Conservation (phyloP, 2,329 filamentous ascomycete species). For the Hypoxylon rubiginosum region DNA sequence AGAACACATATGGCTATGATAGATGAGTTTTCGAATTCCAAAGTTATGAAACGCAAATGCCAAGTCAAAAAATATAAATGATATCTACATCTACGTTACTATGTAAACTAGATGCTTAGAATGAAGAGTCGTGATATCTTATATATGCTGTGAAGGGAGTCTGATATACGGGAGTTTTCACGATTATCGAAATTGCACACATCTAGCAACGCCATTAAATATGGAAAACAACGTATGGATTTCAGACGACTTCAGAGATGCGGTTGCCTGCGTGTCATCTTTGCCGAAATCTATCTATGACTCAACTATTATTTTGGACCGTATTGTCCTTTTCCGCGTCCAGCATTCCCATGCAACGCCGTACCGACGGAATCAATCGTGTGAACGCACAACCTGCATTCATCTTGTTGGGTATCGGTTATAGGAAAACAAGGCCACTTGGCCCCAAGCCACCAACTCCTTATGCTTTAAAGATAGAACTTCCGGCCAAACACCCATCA, state of each 20-base stretch:
- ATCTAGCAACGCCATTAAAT: background rate
- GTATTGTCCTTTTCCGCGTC: conserved; percentile 15
- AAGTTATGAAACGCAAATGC: too few relatives aligned
- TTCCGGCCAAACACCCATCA: conserved; percentile 23
- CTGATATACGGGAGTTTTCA: background rate
- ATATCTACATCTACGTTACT: background rate
- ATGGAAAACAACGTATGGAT: conserved; percentile 13
- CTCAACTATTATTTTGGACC: conserved; percentile 20
- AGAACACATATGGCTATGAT: background rate
- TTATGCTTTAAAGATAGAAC: conserved; percentile 24
- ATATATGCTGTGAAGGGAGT: background rate
- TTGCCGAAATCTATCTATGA: conserved; percentile 26
- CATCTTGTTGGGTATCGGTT: conserved; percentile 45
- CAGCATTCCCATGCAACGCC: conserved; percentile 17
- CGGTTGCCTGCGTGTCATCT: conserved; percentile 10
- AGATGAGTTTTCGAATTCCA: background rate
- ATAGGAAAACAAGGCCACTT: conserved; percentile 46
- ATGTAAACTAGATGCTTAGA: background rate
- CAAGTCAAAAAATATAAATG: background rate
- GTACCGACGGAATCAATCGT: conserved; percentile 9
- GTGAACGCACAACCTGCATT: conserved; percentile 19
- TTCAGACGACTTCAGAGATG: conserved; percentile 20
- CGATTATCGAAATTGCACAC: background rate
- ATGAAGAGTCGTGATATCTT: background rate
- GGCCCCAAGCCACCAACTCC: conserved; percentile 47